Percentiles rank a stretch among this genome's conserved stretches.
Conservation (phyloP, 768 basidiomycete species). For the Lyophyllum semitale region DNA sequence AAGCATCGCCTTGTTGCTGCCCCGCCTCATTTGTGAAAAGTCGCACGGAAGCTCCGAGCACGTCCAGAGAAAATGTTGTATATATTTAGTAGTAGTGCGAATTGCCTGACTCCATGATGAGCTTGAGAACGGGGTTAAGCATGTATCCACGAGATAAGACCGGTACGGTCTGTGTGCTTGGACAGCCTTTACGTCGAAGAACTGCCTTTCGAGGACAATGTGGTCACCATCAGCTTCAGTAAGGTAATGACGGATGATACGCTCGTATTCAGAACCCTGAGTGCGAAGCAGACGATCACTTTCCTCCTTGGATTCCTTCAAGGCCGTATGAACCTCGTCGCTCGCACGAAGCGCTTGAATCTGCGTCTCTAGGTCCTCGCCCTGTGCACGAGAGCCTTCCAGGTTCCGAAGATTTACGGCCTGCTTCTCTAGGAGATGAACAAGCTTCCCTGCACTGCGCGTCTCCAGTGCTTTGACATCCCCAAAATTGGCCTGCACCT, state of each 20-base stretch:
- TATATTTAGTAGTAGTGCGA: too few species aligned
- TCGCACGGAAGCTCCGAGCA: too few species aligned
- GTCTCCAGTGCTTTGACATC: slow-evolving; percentile 69
- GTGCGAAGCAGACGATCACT: slow-evolving; percentile 75
- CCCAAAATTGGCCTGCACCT: slow-evolving; percentile 62
- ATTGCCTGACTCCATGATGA: too few species aligned
- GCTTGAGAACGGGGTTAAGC: too few species aligned
- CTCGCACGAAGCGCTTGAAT: slow-evolving; percentile 68
- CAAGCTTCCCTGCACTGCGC: slow-evolving; percentile 62
- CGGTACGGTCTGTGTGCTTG: slow-evolving; percentile 59
- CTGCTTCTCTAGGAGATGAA: slow-evolving; percentile 73
- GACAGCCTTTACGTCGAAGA: slow-evolving; percentile 67
- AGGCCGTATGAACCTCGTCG: slow-evolving; percentile 65
- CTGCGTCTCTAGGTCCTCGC: slow-evolving; percentile 76
- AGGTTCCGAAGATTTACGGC: slow-evolving; percentile 68
- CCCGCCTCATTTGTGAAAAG: too few species aligned
- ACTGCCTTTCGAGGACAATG: slow-evolving; percentile 88
- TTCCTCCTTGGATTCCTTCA: slow-evolving; percentile 70
- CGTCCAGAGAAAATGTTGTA: too few species aligned
- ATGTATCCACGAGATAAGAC: too few species aligned
- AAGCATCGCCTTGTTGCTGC: too few species aligned
- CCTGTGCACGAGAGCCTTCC: slow-evolving; percentile 73
- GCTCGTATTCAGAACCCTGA: slow-evolving; percentile 69
- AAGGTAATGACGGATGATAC: slow-evolving; percentile 80
- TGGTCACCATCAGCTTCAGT: slow-evolving; percentile 94